Percentiles rank a stretch among this genome's conserved stretches.
These are phyloP conservation scores for Coemansia sp. DNA, from an alignment of 192 early-diverging fungal genomes.

Conservation along the genomic window DNA sequence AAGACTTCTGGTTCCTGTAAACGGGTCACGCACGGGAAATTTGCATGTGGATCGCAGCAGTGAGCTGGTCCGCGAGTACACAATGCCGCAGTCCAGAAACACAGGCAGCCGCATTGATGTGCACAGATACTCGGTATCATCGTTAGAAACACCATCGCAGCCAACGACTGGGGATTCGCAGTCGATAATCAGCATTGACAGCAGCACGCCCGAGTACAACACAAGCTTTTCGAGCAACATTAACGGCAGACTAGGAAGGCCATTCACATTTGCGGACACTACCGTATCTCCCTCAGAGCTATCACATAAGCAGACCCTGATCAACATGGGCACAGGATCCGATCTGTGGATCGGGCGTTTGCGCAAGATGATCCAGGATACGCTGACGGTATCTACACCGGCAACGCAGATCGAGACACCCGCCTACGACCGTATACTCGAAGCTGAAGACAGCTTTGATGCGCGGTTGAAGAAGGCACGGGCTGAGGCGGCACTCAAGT, in stretches of 20 bases:
- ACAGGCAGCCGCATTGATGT: not conserved
- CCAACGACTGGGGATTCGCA: constrained; percentile 8
- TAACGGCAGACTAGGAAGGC: not conserved
- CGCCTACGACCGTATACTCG: constrained; percentile 30
- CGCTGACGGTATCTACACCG: constrained; percentile 21
- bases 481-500: not conserved
- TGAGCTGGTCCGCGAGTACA: constrained; percentile 37
- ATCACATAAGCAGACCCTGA: too few species aligned
- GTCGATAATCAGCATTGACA: constrained; percentile 39
- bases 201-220: constrained; percentile 6
- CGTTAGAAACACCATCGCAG: constrained; percentile 2
- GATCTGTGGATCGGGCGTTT: constrained; percentile 39
- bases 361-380: constrained; percentile 39
- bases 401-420: constrained; percentile 19
- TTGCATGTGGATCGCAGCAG: constrained; percentile 15
- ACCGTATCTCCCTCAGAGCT: too few species aligned
- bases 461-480: constrained; percentile 24
- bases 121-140: not conserved
- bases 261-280: too few species aligned
- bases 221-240: not conserved
- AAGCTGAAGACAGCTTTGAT: constrained; percentile 27
- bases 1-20: not conserved
- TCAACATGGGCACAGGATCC: not conserved
- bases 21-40: not conserved
- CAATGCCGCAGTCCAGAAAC: not conserved